phyloP scores from a whole-genome alignment of 2,329 filamentous ascomycete genomes.

The Penicillium brasilianum region DNA sequence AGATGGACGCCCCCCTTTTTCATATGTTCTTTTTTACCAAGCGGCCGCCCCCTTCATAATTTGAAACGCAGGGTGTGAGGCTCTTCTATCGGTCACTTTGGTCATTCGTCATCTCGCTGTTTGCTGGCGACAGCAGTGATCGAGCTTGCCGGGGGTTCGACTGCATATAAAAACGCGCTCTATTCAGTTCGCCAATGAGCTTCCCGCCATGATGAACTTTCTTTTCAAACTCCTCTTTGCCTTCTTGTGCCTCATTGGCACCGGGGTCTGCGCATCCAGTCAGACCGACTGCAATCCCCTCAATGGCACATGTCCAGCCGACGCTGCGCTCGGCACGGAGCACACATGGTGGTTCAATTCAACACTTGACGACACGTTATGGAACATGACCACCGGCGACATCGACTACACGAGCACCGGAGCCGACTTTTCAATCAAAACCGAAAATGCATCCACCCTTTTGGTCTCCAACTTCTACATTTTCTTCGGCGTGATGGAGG shows the following conservation, averaged over 20 bases:
- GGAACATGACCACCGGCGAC: constrained; percentile 70
- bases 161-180: not conserved
- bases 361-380: constrained; percentile 63
- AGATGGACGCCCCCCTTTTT: not conserved
- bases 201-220: not conserved
- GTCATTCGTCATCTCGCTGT: not conserved
- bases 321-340: constrained; percentile 69
- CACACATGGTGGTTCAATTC: constrained; percentile 69
- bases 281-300: constrained; percentile 75
- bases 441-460: constrained; percentile 76
- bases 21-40: not conserved
- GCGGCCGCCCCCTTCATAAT: not conserved
- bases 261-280: not conserved
- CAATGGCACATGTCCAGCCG: constrained; percentile 69
- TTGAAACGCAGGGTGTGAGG: not conserved
- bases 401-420: constrained; percentile 68
- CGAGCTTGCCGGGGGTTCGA: not conserved
- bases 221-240: not conserved
- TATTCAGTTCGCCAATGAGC: not conserved
- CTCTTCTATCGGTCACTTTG: not conserved
- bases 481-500: constrained; percentile 80
- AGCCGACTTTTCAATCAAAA: constrained; percentile 72
- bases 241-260: not conserved
- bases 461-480: constrained; percentile 81
- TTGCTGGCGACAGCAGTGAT: not conserved